Base-by-base conservation (phyloP, 257 asterid genomes). In the Thymus mandschuricus region DNA sequence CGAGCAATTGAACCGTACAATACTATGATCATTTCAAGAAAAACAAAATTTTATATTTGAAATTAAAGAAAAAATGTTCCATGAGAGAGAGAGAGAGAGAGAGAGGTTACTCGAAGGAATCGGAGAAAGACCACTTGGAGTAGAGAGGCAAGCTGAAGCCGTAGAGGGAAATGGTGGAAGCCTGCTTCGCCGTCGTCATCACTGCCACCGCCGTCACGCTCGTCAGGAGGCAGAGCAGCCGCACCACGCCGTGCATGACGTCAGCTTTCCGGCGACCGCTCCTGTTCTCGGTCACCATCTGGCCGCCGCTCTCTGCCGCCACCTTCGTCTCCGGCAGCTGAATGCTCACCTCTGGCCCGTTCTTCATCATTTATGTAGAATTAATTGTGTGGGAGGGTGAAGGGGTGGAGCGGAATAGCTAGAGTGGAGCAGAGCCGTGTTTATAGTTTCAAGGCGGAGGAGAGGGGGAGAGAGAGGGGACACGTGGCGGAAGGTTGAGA, bases 61-160 rank as follows among this genome's bases (percentile, higher is more conserved):
- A 38, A 38, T 38, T 0, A 44, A 66, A 51, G 21, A 3, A 9
- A 0, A 49, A 3, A 66, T 0, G 6, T 2, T 13, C 11, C 0
- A 1, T 12, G 54, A 7, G 11, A 5, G 2, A 48, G 3, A 49
- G 13, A 6, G 13, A 6, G 3, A 2, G 1, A 15, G 9, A 40
- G 0, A 48, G 35, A 28, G 75, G 82, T 82, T 81, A 92, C 98
- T 73, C 83, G 74, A 92, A 91, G 15, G 98, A 88, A 58, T 86
- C 84, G 21, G 98, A 80, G 72, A 88, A 90, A 52, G 97, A 86
- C 98, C 98, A 92, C 55, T 90, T 90, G 84, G 98, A 90, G 84
- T 66, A 69, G 55, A 90, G 55, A 35, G 97, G 96, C 6, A 92
- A 8, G 72, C 65, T 83, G 76, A 92, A 84, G 21, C 98, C 98